phyloP scores from a whole-genome alignment of 495 filamentous ascomycete species.

The Xylaria palmicola region DNA sequence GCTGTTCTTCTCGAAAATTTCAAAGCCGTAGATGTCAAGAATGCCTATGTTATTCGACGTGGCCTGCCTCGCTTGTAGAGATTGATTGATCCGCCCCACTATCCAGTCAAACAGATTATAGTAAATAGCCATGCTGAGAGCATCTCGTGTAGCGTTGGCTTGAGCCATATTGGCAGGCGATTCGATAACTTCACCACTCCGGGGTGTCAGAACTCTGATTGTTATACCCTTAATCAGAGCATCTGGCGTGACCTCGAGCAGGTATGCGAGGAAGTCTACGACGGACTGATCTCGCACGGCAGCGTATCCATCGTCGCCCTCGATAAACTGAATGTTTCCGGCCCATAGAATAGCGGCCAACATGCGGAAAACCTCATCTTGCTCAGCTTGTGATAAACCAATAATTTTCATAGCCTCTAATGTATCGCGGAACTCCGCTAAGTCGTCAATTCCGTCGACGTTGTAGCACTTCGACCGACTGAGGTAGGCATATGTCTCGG shows the following conservation, averaged over 20 bases:
- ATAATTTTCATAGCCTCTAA: conserved; percentile 93
- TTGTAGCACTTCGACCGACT: conserved; percentile 91
- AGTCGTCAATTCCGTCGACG: conserved; percentile 89
- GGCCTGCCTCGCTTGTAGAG: conserved; percentile 74
- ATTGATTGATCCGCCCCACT: conserved; percentile 86
- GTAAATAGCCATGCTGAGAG: conserved; percentile 91
- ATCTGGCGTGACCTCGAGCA: conserved; percentile 81
- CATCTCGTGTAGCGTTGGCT: conserved; percentile 90
- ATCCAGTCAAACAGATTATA: conserved; percentile 99
- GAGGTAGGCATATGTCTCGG: conserved; percentile 93
- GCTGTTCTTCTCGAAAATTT: conserved; percentile 98
- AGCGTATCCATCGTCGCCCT: conserved; percentile 88
- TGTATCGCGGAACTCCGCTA: conserved; percentile 87
- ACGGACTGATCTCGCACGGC: conserved; percentile 82
- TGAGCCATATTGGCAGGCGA: conserved; percentile 89
- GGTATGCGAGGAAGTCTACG: conserved; percentile 89
- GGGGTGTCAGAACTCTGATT: conserved; percentile 83
- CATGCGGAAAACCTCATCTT: conserved; percentile 97
- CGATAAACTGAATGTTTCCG: conserved; percentile 85
- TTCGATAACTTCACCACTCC: conserved; percentile 83
- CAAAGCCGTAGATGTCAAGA: conserved; percentile 98
- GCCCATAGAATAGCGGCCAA: conserved; percentile 91
- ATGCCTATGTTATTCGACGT: conserved; percentile 89
- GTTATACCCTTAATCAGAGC: conserved; percentile 88
- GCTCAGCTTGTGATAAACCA: conserved; percentile 82